phyloP scores from a whole-genome alignment of 495 filamentous ascomycete species.

The Amorphotheca resinae region DNA sequence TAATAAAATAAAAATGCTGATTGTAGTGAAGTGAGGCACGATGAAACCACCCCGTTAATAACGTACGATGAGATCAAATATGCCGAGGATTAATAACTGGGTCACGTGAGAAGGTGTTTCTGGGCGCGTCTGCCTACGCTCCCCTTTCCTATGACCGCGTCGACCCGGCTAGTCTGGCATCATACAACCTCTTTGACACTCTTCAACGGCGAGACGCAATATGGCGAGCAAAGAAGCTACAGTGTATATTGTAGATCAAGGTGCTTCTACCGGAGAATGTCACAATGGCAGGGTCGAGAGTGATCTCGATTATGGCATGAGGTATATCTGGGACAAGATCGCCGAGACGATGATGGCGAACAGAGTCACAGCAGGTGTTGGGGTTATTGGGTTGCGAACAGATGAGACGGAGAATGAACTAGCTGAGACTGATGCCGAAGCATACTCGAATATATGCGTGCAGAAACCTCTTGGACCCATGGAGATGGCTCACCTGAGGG shows the following conservation, averaged over 20 bases:
- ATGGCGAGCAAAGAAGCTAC: constrained; percentile 85
- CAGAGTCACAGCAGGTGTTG: constrained; percentile 68
- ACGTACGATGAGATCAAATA: no score
- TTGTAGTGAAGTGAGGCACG: not conserved
- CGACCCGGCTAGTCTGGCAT: no score
- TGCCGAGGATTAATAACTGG: no score
- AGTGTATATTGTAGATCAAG: constrained; percentile 84
- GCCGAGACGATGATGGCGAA: constrained; percentile 69
- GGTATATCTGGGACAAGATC: constrained; percentile 95
- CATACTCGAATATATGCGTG: constrained; percentile 68
- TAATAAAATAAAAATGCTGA: not conserved
- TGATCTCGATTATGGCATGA: constrained; percentile 81
- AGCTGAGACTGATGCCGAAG: constrained; percentile 37
- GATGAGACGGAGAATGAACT: constrained; percentile 59
- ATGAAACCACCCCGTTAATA: not conserved
- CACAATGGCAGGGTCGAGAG: constrained; percentile 62
- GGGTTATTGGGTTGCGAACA: constrained; percentile 73
- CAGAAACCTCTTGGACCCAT: constrained; percentile 59
- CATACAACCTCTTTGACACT: not conserved
- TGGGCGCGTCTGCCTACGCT: not conserved
- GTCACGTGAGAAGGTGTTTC: not conserved
- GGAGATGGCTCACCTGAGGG: constrained; percentile 54
- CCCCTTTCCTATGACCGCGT: no score
- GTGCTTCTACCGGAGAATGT: constrained; percentile 65
- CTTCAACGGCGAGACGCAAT: not conserved